Evolutionary conservation across 73 alveolate species (phyloP), one percentile per base, ranked within the genome.

Genomic region (Paraurostyla sp.): DNA sequence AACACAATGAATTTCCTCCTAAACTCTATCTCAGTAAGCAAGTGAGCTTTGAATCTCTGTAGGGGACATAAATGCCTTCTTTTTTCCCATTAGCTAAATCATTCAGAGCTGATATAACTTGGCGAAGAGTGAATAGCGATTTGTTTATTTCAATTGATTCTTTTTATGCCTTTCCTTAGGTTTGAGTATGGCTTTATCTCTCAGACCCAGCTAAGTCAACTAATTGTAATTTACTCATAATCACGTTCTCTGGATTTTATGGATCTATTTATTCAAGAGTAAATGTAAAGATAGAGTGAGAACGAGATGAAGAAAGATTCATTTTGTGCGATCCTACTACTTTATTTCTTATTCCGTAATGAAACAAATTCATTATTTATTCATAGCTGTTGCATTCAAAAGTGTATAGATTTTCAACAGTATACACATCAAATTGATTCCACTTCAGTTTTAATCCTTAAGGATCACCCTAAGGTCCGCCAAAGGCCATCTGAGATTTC

Each of bases 131-230:
- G 73, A 97, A 95, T 33, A 97, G 92, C 30, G 98, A 92, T 88
- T 97, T 97, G 93, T 97, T 97, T 1, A 97, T 97, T 83, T 97
- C 99, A 27, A 98, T 97, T n/a, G 98, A 92, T 92, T 97, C 99
- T 85, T 97, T 95, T 18, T 92, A 88, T 54, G 87, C 89, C 76
- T 91, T 88, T 20, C 99, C 98, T 78, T 92, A 93, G 29, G 95
- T 94, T 43, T 95, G 95, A 45, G 96, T 97, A 29, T 83, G 48
- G 36, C 98, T 89, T 16, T 93, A 93, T 69, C 99, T 90, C 73
- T 98, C 99, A 63, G 98, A 93, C 15, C 99, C 99, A 20, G 99
- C 99, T 76, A 98, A 91, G 90, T 98, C 99, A 0, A 97, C 99
- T 51, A 98, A 80, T 73, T 97, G 94, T 60, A 98, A 90, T 85